Evolutionary conservation across 2,329 filamentous ascomycete species (phyloP).

Genomic region (Pleomassaria siparia): DNA sequence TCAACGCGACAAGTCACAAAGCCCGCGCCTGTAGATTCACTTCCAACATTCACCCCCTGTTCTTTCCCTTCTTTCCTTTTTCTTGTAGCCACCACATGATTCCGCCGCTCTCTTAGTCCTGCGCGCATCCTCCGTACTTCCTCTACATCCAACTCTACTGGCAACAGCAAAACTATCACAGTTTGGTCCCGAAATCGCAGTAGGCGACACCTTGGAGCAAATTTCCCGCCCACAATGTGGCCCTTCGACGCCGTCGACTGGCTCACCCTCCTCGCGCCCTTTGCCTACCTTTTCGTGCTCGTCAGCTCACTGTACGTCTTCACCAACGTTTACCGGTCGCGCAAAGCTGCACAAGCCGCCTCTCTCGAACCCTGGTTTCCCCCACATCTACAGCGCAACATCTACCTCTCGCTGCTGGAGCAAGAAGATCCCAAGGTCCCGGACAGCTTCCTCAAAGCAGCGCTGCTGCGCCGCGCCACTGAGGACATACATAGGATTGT

Average conservation of each 20-base stretch:
- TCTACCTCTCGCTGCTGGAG: constrained; percentile 91
- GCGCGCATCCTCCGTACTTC: background rate
- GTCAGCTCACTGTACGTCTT: constrained; percentile 88
- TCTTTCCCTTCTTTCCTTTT: constrained; percentile 1
- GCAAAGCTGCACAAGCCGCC: constrained; percentile 77
- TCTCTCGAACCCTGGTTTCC: constrained; percentile 94
- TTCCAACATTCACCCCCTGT: constrained; percentile 2
- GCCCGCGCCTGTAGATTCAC: background rate
- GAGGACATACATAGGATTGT: constrained; percentile 94
- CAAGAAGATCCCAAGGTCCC: constrained; percentile 72
- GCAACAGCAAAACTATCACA: too few species aligned
- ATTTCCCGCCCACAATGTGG: constrained; percentile 26
- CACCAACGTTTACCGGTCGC: constrained; percentile 87
- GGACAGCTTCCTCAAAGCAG: constrained; percentile 82
- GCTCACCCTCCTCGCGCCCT: constrained; percentile 80
- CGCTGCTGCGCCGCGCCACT: constrained; percentile 82
- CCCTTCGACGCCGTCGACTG: constrained; percentile 64
- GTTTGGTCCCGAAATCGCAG: constrained; percentile 2
- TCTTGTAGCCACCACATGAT: constrained; percentile 1
- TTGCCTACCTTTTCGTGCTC: constrained; percentile 87
- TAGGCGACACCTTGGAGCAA: too few species aligned
- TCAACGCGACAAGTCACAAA: background rate
- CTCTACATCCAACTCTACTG: background rate
- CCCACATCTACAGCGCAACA: constrained; percentile 84
- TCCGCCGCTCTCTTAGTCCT: constrained; percentile 7